These are phyloP conservation scores for Cicer cuneatum DNA, from an alignment of 306 rosid genomes.

Conservation along the genomic window DNA sequence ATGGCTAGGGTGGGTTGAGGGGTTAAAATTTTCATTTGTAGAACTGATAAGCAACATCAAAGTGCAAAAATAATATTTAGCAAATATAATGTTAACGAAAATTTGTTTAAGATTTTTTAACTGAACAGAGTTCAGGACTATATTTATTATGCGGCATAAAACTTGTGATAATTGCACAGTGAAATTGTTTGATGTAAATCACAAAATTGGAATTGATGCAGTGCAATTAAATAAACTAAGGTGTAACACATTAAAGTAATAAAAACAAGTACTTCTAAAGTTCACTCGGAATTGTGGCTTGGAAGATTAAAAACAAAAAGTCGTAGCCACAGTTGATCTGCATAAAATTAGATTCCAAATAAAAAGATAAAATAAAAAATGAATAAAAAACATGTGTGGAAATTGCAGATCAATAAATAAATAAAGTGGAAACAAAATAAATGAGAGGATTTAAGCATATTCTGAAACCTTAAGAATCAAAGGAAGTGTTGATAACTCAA, in stretches of 20 bases:
- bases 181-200: constrained; percentile 10
- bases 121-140: not conserved
- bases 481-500: constrained; percentile 82
- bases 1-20: too few species aligned
- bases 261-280: constrained; percentile 37
- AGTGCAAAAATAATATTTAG: too few species aligned
- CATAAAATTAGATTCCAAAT: constrained; percentile 15
- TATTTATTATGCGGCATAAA: not conserved
- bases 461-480: constrained; percentile 72
- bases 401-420: constrained; percentile 30
- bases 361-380: not conserved
- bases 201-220: not conserved
- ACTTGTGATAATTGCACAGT: constrained; percentile 1
- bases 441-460: constrained; percentile 36
- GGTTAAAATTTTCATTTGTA: too few species aligned
- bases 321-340: not conserved
- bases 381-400: not conserved
- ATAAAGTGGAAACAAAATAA: constrained; percentile 3
- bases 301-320: constrained; percentile 12
- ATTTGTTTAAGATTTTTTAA: too few species aligned
- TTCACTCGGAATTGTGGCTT: not conserved
- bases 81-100: too few species aligned
- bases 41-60: too few species aligned
- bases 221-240: constrained; percentile 5
- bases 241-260: constrained; percentile 15